These are phyloP conservation scores for Penicillium atrosanguineum DNA, from an alignment of 495 filamentous ascomycete species.

Conservation along the genomic window DNA sequence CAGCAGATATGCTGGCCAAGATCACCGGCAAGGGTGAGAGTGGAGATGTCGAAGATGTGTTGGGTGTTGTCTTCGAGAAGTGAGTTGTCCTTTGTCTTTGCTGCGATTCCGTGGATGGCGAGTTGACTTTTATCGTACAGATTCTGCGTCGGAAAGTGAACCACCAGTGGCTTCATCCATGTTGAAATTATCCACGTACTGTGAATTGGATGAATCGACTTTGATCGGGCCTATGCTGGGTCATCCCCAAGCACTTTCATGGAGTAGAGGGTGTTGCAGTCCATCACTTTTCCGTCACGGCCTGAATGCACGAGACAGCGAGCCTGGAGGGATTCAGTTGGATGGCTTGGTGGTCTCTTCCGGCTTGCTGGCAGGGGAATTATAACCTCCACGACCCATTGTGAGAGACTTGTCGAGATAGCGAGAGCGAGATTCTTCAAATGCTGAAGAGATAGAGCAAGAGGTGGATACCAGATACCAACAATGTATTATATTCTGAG, in stretches of 20 bases:
- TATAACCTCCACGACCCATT: constrained; percentile 58
- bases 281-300: neutral
- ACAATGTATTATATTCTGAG: neutral
- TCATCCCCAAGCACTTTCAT: neutral
- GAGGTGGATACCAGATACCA: neutral
- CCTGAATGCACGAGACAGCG: neutral
- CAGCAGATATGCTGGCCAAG: constrained; percentile 73
- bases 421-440: neutral
- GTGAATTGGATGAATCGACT: neutral
- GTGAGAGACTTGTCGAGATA: neutral
- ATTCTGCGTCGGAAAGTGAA: constrained; percentile 72
- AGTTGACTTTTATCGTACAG: constrained; percentile 31
- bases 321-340: neutral
- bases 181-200: neutral
- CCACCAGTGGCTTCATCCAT: neutral
- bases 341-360: neutral
- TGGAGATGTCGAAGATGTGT: constrained; percentile 93
- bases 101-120: constrained; percentile 1
- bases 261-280: neutral
- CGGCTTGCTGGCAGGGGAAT: constrained; percentile 28
- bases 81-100: constrained; percentile 36
- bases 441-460: neutral
- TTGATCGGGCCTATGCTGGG: neutral
- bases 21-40: constrained; percentile 85
- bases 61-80: constrained; percentile 98